Base-by-base conservation (phyloP, 129 eudicot genomes). In the Chrysanthemum lavandulifolium region DNA sequence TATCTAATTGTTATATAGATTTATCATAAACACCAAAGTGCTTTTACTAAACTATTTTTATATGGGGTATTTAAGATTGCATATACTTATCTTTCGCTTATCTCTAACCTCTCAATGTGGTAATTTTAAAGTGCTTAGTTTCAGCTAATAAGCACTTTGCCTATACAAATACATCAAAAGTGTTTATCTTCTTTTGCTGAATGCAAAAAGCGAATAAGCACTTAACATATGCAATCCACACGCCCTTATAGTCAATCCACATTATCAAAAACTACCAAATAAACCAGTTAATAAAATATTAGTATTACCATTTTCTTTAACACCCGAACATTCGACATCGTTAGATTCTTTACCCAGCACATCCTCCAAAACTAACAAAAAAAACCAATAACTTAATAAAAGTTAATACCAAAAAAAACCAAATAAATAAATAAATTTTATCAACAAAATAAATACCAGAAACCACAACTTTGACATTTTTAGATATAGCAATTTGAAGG, bases 401-500 rank as follows among this genome's bases (percentile, higher is more conserved):
- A 40, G 0, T 3, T 27, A 3, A 25, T 0, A 61, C n/a, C 9
- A 6, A 14, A 10, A n/a, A 7, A 0, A 10, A 47, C 15, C 16
- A 0, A 3, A 23, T 18, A 11, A 54, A 14, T 12, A 59, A 74
- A 36, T 3, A 14, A 18, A 14, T n/a, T 23, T 12, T 57, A 16
- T 43, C 19, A 61, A 14, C 1, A 16, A 52, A 31, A 16, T 0
- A 53, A 27, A 9, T 84, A 88, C 96, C 98, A 65, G 95, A 81
- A 21, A 92, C 85, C 10, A 58, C 68, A 63, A 89, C 54, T 57
- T 92, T 85, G 52, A 75, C 65, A 68, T 72, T 50, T 75, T 60
- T 84, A 40, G 96, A 81, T 2, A 87, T 50, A 47, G 96, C 83
- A 19, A 92, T 83, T 16, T 75, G 88, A 52, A 92, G 81, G 56